Conservation (phyloP, 208 protist species). For the Trypanosoma mega region DNA sequence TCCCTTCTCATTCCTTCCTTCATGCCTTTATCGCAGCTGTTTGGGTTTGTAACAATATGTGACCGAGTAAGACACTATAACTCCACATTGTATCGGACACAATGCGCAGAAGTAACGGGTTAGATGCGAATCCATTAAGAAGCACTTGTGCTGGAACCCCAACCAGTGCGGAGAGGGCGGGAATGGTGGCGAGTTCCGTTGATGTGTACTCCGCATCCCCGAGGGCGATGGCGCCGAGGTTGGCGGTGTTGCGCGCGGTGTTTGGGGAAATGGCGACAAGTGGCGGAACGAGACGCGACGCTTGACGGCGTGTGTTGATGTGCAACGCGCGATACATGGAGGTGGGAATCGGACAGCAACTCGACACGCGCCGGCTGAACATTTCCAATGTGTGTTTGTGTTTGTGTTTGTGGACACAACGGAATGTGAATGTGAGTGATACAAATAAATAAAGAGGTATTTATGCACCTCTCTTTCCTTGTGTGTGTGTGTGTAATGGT, state of each 20-base stretch:
- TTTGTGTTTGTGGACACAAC: no score
- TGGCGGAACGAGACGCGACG: slow-evolving; percentile 70
- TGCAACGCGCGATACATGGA: slow-evolving; percentile 71
- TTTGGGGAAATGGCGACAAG: slow-evolving; percentile 52
- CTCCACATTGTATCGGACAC: slow-evolving; percentile 91
- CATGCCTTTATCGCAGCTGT: neutral
- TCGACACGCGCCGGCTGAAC: slow-evolving; percentile 82
- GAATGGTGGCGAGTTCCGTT: slow-evolving; percentile 35
- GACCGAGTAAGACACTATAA: slow-evolving; percentile 84
- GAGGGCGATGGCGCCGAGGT: slow-evolving; percentile 23
- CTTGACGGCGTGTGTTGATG: slow-evolving; percentile 77
- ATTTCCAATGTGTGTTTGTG: slow-evolving; percentile 44
- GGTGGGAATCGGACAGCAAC: slow-evolving; percentile 71
- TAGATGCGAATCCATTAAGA: slow-evolving; percentile 48
- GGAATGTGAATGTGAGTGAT: no score
- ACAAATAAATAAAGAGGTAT: slow-evolving; percentile 12
- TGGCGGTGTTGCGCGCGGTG: slow-evolving; percentile 34
- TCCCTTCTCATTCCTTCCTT: neutral
- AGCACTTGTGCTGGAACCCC: slow-evolving; percentile 54
- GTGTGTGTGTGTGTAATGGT: slow-evolving; percentile 8
- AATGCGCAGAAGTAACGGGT: slow-evolving; percentile 70
- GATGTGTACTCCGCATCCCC: slow-evolving; percentile 30
- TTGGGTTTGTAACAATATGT: slow-evolving; percentile 6
- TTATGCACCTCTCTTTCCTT: slow-evolving; percentile 7
- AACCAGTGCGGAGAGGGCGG: slow-evolving; percentile 49